Base-by-base conservation (phyloP, 2,329 filamentous ascomycete genomes). In the Hansfordia pulvinata region DNA sequence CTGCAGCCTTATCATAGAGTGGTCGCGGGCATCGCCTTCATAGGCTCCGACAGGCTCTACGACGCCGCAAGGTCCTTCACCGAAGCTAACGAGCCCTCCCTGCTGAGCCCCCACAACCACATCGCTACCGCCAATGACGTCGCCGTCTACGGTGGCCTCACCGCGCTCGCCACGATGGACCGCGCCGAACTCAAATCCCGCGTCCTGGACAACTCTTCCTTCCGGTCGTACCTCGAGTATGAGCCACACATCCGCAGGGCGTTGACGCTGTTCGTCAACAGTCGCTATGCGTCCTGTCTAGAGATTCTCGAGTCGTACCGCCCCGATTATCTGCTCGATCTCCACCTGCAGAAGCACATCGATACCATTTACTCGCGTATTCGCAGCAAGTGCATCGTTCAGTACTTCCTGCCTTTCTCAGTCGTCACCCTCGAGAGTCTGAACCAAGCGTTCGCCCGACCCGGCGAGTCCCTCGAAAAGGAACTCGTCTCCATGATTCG, bases 171-270 rank as follows among this genome's bases (percentile, higher is more conserved):
- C 15, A 85, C 83, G 2, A 92, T 96, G 80, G 69, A 81, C 32
- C 73, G 90, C 25, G 60, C 64, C 6, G 74, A 83, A 34, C 62
- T 98, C 13, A 79, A 90, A 48, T 58, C 54, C 5, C 62, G 63
- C 6, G 84, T 96, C 3, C 68, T 98, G 1, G 82, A 90, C 19
- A 93, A 84, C 44, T 59, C 60, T 18, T 61, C 65, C 8, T 98
- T 98, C 58, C 78, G 90, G 27, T 73, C 69, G 23, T 93, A 90
- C 46, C 68, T 98, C 10, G 90, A 96, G 49, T 66, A 92, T 1
- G 90, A 96, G 52, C 85, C 88, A 4, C 88, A 96, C 43, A 80
- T 98, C 35, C 81, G 90, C 36, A 86, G 86, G 31, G 88, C 90
- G 9, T 80, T 98, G 40, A 72, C 71, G 6, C 76, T 83, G 47